Percentiles rank a stretch among this genome's conserved stretches.
Conservation (phyloP, 768 basidiomycete genomes). For the Russula sp. region DNA sequence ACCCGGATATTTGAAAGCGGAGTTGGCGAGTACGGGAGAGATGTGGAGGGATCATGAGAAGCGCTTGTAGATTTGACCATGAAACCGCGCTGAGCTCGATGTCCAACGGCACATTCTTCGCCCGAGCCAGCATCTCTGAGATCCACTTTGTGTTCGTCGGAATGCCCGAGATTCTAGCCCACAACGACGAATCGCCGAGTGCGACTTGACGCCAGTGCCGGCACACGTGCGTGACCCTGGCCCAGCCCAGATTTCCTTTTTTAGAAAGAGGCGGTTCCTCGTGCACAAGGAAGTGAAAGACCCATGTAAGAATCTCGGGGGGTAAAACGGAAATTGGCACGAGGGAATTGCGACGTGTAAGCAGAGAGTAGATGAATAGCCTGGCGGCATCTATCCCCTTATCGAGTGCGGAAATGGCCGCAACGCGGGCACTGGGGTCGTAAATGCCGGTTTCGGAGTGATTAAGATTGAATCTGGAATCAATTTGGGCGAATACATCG, state of each 20-base stretch:
- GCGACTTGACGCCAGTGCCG: conserved; percentile 23
- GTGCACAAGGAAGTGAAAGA: conserved; percentile 11
- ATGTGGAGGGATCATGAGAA: neutral
- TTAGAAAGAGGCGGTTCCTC: neutral
- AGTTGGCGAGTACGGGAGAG: conserved; percentile 15
- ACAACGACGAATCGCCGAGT: conserved; percentile 12
- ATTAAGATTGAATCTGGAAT: neutral
- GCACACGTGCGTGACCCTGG: conserved; percentile 22
- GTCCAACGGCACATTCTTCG: conserved; percentile 4
- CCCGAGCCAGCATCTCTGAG: conserved; percentile 12
- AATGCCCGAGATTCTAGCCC: conserved; percentile 6
- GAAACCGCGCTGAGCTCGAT: neutral
- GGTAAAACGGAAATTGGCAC: conserved; percentile 1
- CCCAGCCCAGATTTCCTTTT: neutral
- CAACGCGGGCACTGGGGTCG: neutral
- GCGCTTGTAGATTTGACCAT: neutral
- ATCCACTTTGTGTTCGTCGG: neutral
- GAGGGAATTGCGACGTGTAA: conserved; percentile 16
- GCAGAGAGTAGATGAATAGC: neutral
- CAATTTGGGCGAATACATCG: neutral
- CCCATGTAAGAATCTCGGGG: conserved; percentile 7
- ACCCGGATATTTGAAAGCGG: neutral
- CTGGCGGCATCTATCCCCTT: conserved; percentile 11
- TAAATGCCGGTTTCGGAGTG: neutral
- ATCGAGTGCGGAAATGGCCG: conserved; percentile 3